These are phyloP conservation scores for Colletotrichum lindemuthianum DNA, from an alignment of 2,329 filamentous ascomycete species.

Conservation along the genomic window DNA sequence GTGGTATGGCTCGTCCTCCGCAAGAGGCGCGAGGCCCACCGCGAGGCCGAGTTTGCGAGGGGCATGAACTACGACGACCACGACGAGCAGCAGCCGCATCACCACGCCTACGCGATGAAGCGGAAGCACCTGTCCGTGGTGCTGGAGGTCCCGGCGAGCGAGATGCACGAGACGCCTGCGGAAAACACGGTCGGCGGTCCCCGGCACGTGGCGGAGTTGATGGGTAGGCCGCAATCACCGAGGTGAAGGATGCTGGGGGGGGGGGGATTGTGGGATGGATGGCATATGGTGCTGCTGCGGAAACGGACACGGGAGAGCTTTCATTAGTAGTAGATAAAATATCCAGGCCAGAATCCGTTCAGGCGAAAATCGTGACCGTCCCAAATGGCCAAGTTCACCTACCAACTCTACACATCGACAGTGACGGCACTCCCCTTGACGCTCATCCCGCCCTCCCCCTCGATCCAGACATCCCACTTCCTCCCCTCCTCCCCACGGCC, in stretches of 20 bases:
- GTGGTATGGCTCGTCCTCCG: conserved; percentile 8
- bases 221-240: neutral
- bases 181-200: neutral
- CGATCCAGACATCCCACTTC: conserved; percentile 73
- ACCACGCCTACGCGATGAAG: neutral
- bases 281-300: too few species aligned
- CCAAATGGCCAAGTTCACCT: too few species aligned
- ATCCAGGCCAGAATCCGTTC: too few species aligned
- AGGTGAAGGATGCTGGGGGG: too few species aligned
- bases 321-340: too few species aligned
- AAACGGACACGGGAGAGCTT: too few species aligned
- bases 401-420: neutral
- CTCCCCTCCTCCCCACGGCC: conserved; percentile 46
- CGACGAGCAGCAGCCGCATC: neutral
- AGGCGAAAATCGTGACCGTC: too few species aligned
- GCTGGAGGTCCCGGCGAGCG: neutral
- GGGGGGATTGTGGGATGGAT: too few species aligned
- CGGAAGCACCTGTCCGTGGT: neutral
- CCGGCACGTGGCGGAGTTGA: neutral
- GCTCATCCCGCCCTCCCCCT: conserved; percentile 70
- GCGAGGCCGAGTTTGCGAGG: neutral
- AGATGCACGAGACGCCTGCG: neutral
- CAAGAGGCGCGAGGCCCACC: neutral
- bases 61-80: neutral
- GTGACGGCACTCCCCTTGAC: conserved; percentile 64